Evolutionary conservation across 2,329 filamentous ascomycete genomes (phyloP).

Genomic region (Neocucurbitaria cava): DNA sequence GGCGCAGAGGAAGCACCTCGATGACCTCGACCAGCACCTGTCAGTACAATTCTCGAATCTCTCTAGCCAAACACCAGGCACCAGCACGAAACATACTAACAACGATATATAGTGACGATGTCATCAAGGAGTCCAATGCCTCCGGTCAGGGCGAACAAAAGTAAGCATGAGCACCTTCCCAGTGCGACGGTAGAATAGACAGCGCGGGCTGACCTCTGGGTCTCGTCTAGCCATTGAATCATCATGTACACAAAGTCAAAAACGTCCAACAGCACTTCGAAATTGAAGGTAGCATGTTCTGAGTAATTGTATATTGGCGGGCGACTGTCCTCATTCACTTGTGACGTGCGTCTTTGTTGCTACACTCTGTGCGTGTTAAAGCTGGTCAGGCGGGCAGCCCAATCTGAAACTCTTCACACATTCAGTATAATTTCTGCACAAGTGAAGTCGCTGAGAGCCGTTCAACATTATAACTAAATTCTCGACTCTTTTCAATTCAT

Average conservation of each 20-base stretch:
- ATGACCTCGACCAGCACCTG: slow-evolving; percentile 88
- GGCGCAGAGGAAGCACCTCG: slow-evolving; percentile 82
- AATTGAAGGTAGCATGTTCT: background rate
- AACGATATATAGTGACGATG: slow-evolving; percentile 69
- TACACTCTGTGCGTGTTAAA: background rate
- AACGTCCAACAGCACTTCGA: background rate
- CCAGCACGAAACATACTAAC: slow-evolving; percentile 17
- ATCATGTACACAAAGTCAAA: background rate
- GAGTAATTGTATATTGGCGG: background rate
- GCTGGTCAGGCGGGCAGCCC: background rate
- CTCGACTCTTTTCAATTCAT: too few species aligned
- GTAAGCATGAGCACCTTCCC: slow-evolving; percentile 33
- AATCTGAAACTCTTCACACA: background rate
- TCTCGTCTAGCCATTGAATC: slow-evolving; percentile 23
- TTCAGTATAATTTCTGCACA: background rate
- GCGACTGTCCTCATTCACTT: background rate
- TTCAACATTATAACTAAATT: too few species aligned
- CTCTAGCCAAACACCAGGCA: background rate
- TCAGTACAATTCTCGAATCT: slow-evolving; percentile 53
- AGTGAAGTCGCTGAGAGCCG: too few species aligned
- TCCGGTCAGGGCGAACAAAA: slow-evolving; percentile 69
- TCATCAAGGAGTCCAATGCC: slow-evolving; percentile 71
- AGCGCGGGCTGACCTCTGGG: slow-evolving; percentile 22
- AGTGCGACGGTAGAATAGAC: slow-evolving; percentile 20
- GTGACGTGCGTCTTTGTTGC: background rate